Base-by-base conservation (phyloP, 2,329 filamentous ascomycete species). In the Colletotrichum neosansevieriae region DNA sequence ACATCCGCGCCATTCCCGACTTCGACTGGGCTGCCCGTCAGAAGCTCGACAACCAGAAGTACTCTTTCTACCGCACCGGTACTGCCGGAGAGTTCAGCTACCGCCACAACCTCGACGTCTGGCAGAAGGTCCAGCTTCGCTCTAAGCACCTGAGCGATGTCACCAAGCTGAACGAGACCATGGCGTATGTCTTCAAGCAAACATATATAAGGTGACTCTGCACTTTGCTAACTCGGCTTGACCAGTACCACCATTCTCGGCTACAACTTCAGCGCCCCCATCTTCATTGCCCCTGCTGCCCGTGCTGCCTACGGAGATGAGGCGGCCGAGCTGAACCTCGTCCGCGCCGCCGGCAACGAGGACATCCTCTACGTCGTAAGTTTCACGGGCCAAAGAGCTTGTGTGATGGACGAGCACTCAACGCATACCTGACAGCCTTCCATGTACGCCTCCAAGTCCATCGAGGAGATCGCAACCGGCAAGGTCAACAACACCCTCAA, bases 31-130 rank as follows among this genome's bases (percentile, higher is more conserved):
- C 81, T 4, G 84, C 83, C 17, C 78, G 81, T 12, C 79, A 82
- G 63, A 76, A 79, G 69, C 75, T 85, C 71, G 78, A 79, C 59
- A 73, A 73, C 34, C 76, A 79, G 21, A 72, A 80, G 32, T 86
- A 84, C 69, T 80, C 83, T 13, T 86, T 83, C 76, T 85, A 85
- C 75, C 80, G 83, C 32, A 82, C 80, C 63, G 84, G 80, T 15
- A 82, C 83, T 7, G 83, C 80, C 3, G 82, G 83, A 53, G 84
- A 86, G 72, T 86, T 81, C 82, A 75, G 72, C 0, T 86, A 86
- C 78, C 79, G 83, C 54, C 83, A 85, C 75, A 85, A 86, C 73
- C 78, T 86, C 6, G 83, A 85, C 63, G 79, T 83, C 45, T 86
- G 79, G 78, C 74, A 79, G 42, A 81, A 83, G 67, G 82, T 81